Conservation (phyloP, 176 grass and related monocot genomes). For the Bonia amplexicaulis region DNA sequence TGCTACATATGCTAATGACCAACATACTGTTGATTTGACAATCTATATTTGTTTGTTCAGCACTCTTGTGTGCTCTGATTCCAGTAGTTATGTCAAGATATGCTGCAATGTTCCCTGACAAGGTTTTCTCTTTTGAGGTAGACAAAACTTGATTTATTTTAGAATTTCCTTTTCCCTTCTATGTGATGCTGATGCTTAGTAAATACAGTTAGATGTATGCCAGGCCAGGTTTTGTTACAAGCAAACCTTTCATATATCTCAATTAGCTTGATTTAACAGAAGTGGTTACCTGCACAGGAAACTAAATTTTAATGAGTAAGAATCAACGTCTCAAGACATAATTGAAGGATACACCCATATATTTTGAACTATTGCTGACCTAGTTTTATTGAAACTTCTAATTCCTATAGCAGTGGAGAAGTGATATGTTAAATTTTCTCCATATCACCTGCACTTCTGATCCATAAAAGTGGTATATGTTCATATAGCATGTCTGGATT, state of each 20-base stretch:
- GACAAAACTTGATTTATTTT: background rate
- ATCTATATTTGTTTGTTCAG: slow-evolving; percentile 54
- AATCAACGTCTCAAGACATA: background rate
- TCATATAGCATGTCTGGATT: background rate
- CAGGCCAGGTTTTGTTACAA: background rate
- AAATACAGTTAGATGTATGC: background rate
- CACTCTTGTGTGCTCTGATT: slow-evolving; percentile 87
- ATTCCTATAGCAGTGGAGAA: background rate
- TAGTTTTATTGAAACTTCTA: background rate
- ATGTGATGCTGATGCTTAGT: background rate
- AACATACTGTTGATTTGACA: slow-evolving; percentile 14
- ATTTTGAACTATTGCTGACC: background rate
- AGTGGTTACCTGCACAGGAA: background rate
- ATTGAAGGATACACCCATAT: slow-evolving; percentile 11
- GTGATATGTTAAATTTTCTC: background rate
- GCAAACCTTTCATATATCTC: background rate
- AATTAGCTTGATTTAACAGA: background rate
- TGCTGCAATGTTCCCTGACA: slow-evolving; percentile 86
- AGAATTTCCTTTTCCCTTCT: background rate
- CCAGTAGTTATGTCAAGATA: slow-evolving; percentile 87
- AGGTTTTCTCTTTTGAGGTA: slow-evolving; percentile 93
- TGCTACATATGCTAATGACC: slow-evolving; percentile 13
- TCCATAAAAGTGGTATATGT: background rate
- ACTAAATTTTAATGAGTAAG: background rate
- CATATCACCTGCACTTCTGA: background rate